Base-by-base conservation (phyloP, 208 protist genomes). In the Acanthamoeba sp. region DNA sequence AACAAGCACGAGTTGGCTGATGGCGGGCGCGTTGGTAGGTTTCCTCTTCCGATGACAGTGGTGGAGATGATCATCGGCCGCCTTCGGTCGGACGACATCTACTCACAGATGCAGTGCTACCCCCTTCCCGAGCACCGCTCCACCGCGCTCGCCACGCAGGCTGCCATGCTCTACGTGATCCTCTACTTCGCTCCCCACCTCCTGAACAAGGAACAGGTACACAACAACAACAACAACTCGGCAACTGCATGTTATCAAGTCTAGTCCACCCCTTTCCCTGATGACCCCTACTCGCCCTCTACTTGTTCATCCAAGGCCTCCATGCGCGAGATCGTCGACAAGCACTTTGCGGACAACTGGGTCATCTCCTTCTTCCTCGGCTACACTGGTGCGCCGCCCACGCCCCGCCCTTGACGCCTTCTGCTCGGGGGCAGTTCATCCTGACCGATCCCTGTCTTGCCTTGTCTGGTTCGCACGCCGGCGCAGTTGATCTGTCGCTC, bases 291-390 rank as follows among this genome's bases (percentile, higher is more conserved):
- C 24, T 76, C 73, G 95, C 12, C 22, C 12, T n/a, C 29, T 93
- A 16, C 94, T 93, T 84, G 29, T 94, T 59, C 38, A 62, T 76
- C 69, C 1, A 85, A 96, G 48, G 96, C 98, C 52, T 96, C 98
- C 32, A 99, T 99, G 99, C 96, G 98, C 89, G 99, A 99, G 95
- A 99, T 99, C 85, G 98, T 99, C 16, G 98, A 99, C 96, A 99
- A 99, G 95, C 98, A 99, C 96, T 99, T 99, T 95, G 95, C 96
- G 22, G 99, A 99, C 96, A 99, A 99, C 95, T 99, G 99, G 99
- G 97, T 99, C 16, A 98, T 99, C 69, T 97, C 98, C 84, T 99
- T 99, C 95, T 99, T 99, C 96, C 98, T 99, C 95, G 99, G 99
- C 36, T 98, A 98, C 96, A 98, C 97, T 0, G 98, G 99, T 29